Evolutionary conservation across 2,329 filamentous ascomycete species (phyloP).

Genomic region (Exophiala mesophila): DNA sequence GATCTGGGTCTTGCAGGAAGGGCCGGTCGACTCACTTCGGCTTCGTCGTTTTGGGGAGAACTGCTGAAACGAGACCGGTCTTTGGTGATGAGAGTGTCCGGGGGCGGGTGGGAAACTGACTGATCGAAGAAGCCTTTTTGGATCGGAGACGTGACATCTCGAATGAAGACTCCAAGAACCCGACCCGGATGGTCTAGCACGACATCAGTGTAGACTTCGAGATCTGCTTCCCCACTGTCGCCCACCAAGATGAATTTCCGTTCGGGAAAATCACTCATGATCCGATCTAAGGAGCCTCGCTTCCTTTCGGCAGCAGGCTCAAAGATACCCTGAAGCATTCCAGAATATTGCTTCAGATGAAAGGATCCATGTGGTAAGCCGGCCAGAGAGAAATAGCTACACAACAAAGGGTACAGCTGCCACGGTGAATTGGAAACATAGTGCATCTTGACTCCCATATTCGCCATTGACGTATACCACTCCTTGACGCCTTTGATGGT

Average conservation of each 20-base stretch:
- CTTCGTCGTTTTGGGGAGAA: constrained; percentile 20
- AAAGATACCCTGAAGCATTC: constrained; percentile 97
- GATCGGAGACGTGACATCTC: constrained; percentile 83
- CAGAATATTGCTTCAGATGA: constrained; percentile 91
- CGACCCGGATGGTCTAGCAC: constrained; percentile 76
- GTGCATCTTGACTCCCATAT: constrained; percentile 81
- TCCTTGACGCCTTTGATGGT: constrained; percentile 81
- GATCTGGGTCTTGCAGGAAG: constrained; percentile 35
- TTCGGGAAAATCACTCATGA: constrained; percentile 83
- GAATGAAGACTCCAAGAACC: constrained; percentile 83
- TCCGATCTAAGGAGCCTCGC: constrained; percentile 76
- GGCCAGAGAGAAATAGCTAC: constrained; percentile 74
- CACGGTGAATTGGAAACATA: constrained; percentile 99
- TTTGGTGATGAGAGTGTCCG: constrained; percentile 19
- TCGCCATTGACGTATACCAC: constrained; percentile 76
- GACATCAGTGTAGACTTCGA: constrained; percentile 96
- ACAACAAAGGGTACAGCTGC: constrained; percentile 89
- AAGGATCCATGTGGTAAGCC: constrained; percentile 83
- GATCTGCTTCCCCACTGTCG: constrained; percentile 92
- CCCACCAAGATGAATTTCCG: constrained; percentile 87
- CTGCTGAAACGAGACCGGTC: constrained; percentile 2
- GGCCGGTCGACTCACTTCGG: constrained; percentile 32
- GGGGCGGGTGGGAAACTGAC: constrained; percentile 37
- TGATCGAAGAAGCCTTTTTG: constrained; percentile 73
- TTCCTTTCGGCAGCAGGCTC: constrained; percentile 95